phyloP scores from a whole-genome alignment of 2,329 filamentous ascomycete genomes.

The Pseudogymnoascus sp. region DNA sequence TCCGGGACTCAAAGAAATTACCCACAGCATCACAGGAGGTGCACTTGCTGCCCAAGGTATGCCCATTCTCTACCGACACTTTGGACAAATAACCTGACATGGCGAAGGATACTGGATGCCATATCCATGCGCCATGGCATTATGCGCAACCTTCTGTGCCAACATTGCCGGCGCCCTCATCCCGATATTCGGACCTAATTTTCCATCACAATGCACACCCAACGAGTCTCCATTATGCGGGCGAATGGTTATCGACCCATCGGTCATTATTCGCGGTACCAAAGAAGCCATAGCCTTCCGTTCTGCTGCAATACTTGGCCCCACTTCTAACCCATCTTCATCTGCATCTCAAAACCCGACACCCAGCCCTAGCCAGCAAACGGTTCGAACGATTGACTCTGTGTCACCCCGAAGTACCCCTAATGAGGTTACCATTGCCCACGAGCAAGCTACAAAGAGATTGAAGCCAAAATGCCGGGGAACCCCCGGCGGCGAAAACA shows the following conservation, averaged over 20 bases:
- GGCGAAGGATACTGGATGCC: slow-evolving; percentile 90
- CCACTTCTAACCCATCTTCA: neutral
- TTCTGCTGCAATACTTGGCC: neutral
- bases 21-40: slow-evolving; percentile 89
- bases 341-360: slow-evolving; percentile 17
- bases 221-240: slow-evolving; percentile 56
- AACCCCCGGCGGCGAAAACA: slow-evolving; percentile 32
- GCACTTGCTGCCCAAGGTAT: slow-evolving; percentile 82
- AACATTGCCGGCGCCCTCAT: slow-evolving; percentile 77
- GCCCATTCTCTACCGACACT: neutral
- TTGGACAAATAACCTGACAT: slow-evolving; percentile 8
- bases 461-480: neutral
- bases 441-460: slow-evolving; percentile 24
- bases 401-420: neutral
- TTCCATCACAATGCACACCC: slow-evolving; percentile 62
- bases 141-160: slow-evolving; percentile 86
- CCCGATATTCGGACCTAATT: slow-evolving; percentile 79
- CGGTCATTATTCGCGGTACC: slow-evolving; percentile 45
- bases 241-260: slow-evolving; percentile 56
- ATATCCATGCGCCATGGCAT: slow-evolving; percentile 71
- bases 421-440: slow-evolving; percentile 10
- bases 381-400: slow-evolving; percentile 2
- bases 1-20: slow-evolving; percentile 76
- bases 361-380: neutral
- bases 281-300: slow-evolving; percentile 40